Base-by-base conservation (phyloP, 1,139 yeast species). In the Lodderomyces margitis region DNA sequence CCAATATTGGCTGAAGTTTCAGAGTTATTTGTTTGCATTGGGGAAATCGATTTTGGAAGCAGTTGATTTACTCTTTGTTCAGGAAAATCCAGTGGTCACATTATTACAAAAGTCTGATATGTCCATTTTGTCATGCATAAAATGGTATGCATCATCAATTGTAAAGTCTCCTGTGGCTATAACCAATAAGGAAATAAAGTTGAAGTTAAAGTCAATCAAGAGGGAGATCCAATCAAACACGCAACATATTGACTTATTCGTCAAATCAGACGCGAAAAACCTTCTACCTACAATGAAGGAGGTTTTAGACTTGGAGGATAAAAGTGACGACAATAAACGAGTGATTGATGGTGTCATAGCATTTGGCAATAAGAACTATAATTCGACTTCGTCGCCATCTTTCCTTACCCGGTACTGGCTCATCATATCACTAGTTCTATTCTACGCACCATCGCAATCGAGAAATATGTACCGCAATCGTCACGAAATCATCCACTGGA, bases 351-450 rank as follows among this genome's bases (percentile, higher is more conserved):
- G 33, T 27, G 19, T 54, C 1, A 38, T 46, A 20, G 34, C 45
- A 10, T 47, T 52, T 36, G 45, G 48, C 21, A 35, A 34, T 11
- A 39, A 39, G 21, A 32, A 38, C 7, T 43, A 47, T 8, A 17
- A 31, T 8, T 34, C 30, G 48, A 65, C 55, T 46, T 66, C 45
- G 59, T 65, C 54, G 28, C 96, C 95, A 2, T 55, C 70, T 1
- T 55, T 66, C 24, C 36, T 73, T 6, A 64, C 73, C 1, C 71
- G 91, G 39, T 81, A 82, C 59, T 89, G 96, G 96, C 84, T 91
- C 0, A 46, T 75, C 0, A 46, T 76, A 1, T 45, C 71, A 0
- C 36, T 77, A 0, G 45, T 62, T 3, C 38, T 68, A 1, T 42
- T 71, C 2, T 78, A 75, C 49, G 83, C 84, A 0, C 88, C 87